Evolutionary conservation across 257 asterid genomes (phyloP), one percentile per base, ranked within the genome.

Genomic region (Salvia splendens): DNA sequence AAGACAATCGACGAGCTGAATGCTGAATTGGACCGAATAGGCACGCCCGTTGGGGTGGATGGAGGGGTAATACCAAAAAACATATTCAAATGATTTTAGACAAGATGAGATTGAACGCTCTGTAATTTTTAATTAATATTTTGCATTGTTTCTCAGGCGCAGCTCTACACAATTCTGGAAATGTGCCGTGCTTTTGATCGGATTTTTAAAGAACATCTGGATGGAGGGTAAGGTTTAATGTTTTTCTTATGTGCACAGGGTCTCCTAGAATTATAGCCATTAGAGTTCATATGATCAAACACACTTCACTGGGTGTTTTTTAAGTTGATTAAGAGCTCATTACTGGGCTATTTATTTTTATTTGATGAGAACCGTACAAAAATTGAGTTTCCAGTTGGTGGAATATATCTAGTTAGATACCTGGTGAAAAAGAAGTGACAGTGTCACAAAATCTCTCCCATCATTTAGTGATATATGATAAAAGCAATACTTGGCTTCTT

Each of bases 151-250:
- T 61, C 71, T 59, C 89, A 92, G 98, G 97, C 96, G 16, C 98
- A 92, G 72, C 84, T 92, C 14, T 92, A 87, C 82, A 92, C 89
- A 12, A 92, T 92, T 74, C 81, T 92, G 90, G 90, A 89, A 78
- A 89, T 89, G 89, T 92, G 98, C 24, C 98, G 98, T 55, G 97
- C 98, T 50, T 92, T 92, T 80, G 98, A 92, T 73, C 87, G 93
- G 55, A 80, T 89, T 65, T 92, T 87, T 55, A 89, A 72, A 81
- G 96, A 92, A 57, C 98, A 89, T 73, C 78, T 92, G 46, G 98
- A 92, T 74, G 98, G 98, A 79, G 98, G 98, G 98, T 92, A 89
- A 79, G 56, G 73, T 38, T 71, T 55, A 59, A 42, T 42, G 48
- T 42, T 41, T 69, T 67, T 56, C 62, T 68, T 68, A 7, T 42